Evolutionary conservation across 306 rosid genomes (phyloP).

Genomic region (Cicer bijugum): DNA sequence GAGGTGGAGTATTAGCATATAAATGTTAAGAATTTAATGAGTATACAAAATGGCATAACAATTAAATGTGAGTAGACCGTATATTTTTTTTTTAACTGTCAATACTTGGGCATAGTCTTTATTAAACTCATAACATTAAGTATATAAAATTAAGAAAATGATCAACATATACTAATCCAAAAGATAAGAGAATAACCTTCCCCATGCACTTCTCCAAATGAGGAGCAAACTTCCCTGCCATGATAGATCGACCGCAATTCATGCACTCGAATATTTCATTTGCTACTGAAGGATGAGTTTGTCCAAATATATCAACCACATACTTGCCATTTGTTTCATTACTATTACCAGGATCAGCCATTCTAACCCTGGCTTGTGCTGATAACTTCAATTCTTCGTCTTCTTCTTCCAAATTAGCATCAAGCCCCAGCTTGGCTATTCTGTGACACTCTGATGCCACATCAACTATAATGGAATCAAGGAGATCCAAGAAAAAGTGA

Average conservation of each 20-base stretch:
- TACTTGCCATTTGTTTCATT: conserved; percentile 82
- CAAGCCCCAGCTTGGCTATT: conserved; percentile 88
- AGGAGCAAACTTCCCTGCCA: conserved; percentile 98
- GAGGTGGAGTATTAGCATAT: conserved; percentile 19
- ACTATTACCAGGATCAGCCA: conserved; percentile 83
- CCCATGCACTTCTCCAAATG: conserved; percentile 99
- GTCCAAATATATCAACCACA: conserved; percentile 92
- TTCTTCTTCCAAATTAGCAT: conserved; percentile 88
- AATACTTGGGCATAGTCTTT: neutral
- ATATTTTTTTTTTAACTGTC: too few species aligned
- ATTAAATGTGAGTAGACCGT: too few species aligned
- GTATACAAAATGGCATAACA: neutral
- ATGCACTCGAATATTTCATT: conserved; percentile 82
- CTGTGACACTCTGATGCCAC: conserved; percentile 98
- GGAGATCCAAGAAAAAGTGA: conserved; percentile 76
- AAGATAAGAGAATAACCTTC: conserved; percentile 62
- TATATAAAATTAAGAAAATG: neutral
- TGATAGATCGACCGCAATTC: conserved; percentile 83
- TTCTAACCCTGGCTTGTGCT: conserved; percentile 82
- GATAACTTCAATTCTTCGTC: conserved; percentile 94
- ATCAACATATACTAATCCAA: neutral
- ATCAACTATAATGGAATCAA: conserved; percentile 86
- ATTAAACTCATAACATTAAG: neutral
- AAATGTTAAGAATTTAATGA: neutral
- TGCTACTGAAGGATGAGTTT: conserved; percentile 89